phyloP scores from a whole-genome alignment of 495 filamentous ascomycete genomes.

The Polyplosphaeria fusca region DNA sequence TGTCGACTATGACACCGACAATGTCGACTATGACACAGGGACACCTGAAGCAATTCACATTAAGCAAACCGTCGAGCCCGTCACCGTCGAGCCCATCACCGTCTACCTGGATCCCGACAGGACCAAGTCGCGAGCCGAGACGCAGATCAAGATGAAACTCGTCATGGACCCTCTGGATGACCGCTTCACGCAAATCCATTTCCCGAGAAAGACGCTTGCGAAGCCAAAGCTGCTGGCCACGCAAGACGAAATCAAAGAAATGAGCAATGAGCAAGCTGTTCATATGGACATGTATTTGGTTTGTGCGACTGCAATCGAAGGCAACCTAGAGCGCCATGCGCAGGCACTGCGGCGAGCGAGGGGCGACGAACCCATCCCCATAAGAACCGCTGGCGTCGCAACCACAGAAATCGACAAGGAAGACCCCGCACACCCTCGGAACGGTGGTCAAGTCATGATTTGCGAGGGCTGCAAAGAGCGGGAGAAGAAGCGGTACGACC shows the following conservation, averaged over 20 bases:
- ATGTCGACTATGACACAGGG: neutral
- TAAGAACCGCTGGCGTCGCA: neutral
- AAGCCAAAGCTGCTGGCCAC: constrained; percentile 26
- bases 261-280: neutral
- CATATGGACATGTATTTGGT: constrained; percentile 15
- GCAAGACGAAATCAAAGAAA: constrained; percentile 12
- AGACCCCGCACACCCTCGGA: constrained; percentile 23
- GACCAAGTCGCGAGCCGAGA: constrained; percentile 27
- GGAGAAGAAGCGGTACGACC: constrained; percentile 20
- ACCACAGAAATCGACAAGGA: constrained; percentile 19
- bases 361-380: constrained; percentile 5
- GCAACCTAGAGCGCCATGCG: constrained; percentile 4
- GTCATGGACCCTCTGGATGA: constrained; percentile 15
- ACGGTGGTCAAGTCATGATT: constrained; percentile 25
- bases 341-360: constrained; percentile 13
- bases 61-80: constrained; percentile 1
- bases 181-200: constrained; percentile 7
- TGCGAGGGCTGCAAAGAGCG: constrained; percentile 27
- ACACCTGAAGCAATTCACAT: constrained; percentile 16
- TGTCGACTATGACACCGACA: neutral
- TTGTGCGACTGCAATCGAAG: constrained; percentile 20
- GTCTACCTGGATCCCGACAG: constrained; percentile 14
- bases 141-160: constrained; percentile 25
- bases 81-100: neutral
- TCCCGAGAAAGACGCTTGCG: constrained; percentile 23